These are phyloP conservation scores for Phytophthora pinifolia DNA, from an alignment of 352 stramenopile genomes.

Conservation along the genomic window DNA sequence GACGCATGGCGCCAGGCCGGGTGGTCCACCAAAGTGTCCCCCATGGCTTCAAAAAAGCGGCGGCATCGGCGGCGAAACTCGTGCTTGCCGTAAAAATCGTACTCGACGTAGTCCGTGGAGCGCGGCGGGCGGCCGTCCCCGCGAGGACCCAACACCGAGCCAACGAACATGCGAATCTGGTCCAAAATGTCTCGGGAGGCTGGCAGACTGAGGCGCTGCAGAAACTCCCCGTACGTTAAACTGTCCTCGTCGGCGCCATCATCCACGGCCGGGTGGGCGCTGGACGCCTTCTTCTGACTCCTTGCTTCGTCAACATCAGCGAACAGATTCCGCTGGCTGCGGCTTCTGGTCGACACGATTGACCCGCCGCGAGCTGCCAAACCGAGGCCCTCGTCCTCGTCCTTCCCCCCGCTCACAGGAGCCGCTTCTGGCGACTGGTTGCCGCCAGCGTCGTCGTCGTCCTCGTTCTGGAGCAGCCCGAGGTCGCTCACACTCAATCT, in stretches of 20 bases:
- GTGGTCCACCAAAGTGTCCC: slow-evolving; percentile 56
- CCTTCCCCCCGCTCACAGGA: background rate
- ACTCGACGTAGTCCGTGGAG: slow-evolving; percentile 72
- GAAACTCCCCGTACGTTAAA: slow-evolving; percentile 77
- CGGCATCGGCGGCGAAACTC: slow-evolving; percentile 67
- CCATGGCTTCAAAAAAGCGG: slow-evolving; percentile 75
- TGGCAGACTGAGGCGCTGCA: slow-evolving; percentile 70
- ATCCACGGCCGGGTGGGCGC: slow-evolving; percentile 19
- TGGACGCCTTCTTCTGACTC: slow-evolving; percentile 22
- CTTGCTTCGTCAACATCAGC: slow-evolving; percentile 52
- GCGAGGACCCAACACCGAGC: slow-evolving; percentile 73
- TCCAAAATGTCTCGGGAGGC: slow-evolving; percentile 73
- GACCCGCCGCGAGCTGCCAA: slow-evolving; percentile 12
- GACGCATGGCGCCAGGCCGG: slow-evolving; percentile 65
- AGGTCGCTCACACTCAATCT: slow-evolving; percentile 78
- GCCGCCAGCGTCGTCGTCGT: slow-evolving; percentile 21
- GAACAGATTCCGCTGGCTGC: slow-evolving; percentile 64
- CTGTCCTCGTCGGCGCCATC: slow-evolving; percentile 39
- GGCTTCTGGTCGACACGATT: slow-evolving; percentile 24
- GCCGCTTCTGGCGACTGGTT: slow-evolving; percentile 21
- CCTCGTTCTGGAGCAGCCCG: slow-evolving; percentile 55
- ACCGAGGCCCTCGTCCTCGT: slow-evolving; percentile 16
- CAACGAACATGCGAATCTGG: slow-evolving; percentile 74
- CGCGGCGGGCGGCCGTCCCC: slow-evolving; percentile 71
- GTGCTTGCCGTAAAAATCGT: slow-evolving; percentile 78